Conservation (phyloP, 306 rosid species). For the Betula pendula region DNA sequence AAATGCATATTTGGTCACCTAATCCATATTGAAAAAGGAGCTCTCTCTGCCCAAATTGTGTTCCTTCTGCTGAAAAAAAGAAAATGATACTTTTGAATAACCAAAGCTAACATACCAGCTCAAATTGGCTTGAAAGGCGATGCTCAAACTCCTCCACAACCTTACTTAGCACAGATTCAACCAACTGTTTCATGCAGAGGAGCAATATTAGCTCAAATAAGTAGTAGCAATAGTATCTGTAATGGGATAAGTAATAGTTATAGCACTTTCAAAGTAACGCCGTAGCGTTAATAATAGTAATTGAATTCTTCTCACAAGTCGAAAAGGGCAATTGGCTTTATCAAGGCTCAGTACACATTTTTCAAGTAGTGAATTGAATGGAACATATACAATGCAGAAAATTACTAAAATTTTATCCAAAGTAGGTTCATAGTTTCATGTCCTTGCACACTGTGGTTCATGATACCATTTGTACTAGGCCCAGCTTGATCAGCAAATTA, state of each 20-base stretch:
- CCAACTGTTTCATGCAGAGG: conserved; percentile 60
- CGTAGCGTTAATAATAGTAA: too few relatives aligned
- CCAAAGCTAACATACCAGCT: conserved; percentile 48
- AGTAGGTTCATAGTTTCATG: not conserved
- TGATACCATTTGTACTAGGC: not conserved
- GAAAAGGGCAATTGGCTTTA: conserved; percentile 14
- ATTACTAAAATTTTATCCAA: not conserved
- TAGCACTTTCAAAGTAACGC: too few relatives aligned
- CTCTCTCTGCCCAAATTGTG: not conserved
- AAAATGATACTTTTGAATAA: not conserved
- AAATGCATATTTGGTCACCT: not conserved
- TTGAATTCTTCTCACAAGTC: too few relatives aligned
- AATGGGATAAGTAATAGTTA: conserved; percentile 3
- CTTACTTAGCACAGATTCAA: conserved; percentile 83
- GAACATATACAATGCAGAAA: not conserved
- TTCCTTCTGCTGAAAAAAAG: not conserved
- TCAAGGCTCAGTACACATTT: conserved; percentile 15
- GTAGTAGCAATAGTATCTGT: conserved; percentile 20
- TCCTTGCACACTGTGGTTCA: not conserved
- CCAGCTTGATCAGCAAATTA: not conserved
- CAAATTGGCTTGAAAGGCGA: conserved; percentile 62
- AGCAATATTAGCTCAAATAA: conserved; percentile 20
- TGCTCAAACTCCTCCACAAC: conserved; percentile 87
- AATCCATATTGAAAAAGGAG: not conserved
- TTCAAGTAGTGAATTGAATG: conserved; percentile 5